These are phyloP conservation scores for Entamoeba dispar DNA, from an alignment of 208 protist species.

Conservation along the genomic window DNA sequence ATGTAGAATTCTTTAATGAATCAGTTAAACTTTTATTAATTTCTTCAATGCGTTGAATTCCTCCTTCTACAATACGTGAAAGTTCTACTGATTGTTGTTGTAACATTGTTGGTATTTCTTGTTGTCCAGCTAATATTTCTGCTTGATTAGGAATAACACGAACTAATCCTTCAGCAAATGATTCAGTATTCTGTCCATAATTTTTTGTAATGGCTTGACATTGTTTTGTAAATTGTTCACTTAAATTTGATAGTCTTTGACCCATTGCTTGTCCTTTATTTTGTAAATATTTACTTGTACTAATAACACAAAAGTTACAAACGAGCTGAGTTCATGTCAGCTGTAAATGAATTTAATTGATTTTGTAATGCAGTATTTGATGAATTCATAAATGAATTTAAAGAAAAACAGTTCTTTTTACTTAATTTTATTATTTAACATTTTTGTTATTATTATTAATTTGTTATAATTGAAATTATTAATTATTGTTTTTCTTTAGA, in stretches of 20 bases:
- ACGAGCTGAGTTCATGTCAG: neutral
- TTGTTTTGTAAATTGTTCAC: neutral
- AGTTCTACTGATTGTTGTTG: neutral
- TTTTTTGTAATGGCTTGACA: neutral
- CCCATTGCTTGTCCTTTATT: neutral
- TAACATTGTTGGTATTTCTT: neutral
- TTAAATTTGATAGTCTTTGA: neutral
- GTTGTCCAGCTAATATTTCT: neutral
- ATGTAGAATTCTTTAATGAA: neutral
- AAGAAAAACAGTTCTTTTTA: no score
- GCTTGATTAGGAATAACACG: neutral
- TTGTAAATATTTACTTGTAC: no score
- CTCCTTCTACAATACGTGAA: neutral
- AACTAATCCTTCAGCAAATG: neutral
- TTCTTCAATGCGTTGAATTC: neutral
- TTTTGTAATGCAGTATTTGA: neutral
- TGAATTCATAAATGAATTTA: no score
- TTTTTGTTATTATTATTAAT: no score
- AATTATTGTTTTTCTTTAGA: no score
- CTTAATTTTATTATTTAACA: no score
- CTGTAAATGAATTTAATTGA: neutral
- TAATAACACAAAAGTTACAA: neutral
- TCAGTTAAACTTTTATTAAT: neutral
- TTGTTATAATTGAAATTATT: no score
- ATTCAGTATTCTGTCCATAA: neutral